These are phyloP conservation scores for Aspergillus fijiensis DNA, from an alignment of 2,329 filamentous ascomycete species.

Conservation along the genomic window DNA sequence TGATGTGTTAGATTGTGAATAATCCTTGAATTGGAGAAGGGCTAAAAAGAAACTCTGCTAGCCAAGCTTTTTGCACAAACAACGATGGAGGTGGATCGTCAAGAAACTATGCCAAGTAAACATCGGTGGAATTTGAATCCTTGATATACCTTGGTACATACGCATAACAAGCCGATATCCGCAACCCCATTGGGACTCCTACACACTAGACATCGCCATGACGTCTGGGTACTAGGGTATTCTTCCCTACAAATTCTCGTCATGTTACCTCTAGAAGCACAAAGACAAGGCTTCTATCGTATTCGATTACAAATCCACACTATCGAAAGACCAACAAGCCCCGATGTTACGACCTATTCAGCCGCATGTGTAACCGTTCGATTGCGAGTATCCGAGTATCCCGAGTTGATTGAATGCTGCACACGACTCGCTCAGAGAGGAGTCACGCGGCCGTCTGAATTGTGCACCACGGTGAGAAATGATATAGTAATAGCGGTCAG, in stretches of 20 bases:
- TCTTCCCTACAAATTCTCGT: too few relatives aligned
- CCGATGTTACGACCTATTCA: not conserved
- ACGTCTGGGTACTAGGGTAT: too few relatives aligned
- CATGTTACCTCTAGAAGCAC: too few relatives aligned
- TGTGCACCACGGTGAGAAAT: too few relatives aligned
- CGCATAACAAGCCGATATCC: not conserved
- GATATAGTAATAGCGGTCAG: not conserved
- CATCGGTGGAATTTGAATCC: not conserved
- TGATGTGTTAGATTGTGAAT: too few relatives aligned
- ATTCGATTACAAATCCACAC: not conserved
- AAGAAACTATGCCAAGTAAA: too few relatives aligned
- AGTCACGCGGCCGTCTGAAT: not conserved
- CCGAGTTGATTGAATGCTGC: not conserved
- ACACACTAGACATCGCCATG: not conserved
- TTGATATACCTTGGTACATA: not conserved
- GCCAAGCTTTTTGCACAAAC: too few relatives aligned
- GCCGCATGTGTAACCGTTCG: not conserved
- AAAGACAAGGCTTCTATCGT: not conserved
- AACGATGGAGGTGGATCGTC: too few relatives aligned
- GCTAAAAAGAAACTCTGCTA: too few relatives aligned
- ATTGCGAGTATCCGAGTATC: not conserved
- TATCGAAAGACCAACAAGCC: not conserved
- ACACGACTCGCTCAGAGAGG: not conserved
- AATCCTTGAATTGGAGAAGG: too few relatives aligned
- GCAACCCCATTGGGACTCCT: not conserved